Evolutionary conservation across 495 filamentous ascomycete genomes (phyloP), one percentile per base, ranked within the genome.

Genomic region (Penicillium bialowiezense): DNA sequence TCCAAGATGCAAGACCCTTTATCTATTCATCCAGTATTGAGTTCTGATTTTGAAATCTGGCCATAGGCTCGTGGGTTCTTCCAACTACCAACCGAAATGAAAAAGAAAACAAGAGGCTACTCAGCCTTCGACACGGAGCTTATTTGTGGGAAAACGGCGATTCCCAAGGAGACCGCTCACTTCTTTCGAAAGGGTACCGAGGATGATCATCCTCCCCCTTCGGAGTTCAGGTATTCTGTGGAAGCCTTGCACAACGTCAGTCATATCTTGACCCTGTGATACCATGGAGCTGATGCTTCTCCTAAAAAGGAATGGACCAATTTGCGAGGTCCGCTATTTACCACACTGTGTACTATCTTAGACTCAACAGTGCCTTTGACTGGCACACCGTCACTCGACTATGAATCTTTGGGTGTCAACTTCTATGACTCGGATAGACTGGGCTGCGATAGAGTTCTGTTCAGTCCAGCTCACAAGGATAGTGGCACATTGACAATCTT

Each of bases 401-500:
- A 47, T 31, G 41, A 55, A 14, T 38, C 47, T 9, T 6, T 55
- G 23, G 52, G 41, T 24, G 4, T 55, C 6, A 24, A 51, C 14
- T 43, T 35, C 52, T 55, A 51, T 40, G 37, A 41, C 26, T 34
- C 46, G 21, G 23, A 36, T 15, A 21, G 17, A n/a, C 26, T 50
- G 17, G 23, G 8, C 14, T 17, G n/a, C 10, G 47, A 38, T 9
- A 23, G n/a, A 44, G 21, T 1, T 29, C 10, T 50, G 24, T 55
- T 34, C 39, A 41, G 12, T 33, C 52, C 52, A 40, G 15, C 52
- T 18, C 52, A 55, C 34, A 55, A 32, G 35, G 52, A 55, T 34
- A 34, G 35, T 10, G 41, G 52, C 14, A 55, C 36, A 41, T 33
- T 50, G 36, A 50, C 47, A 2, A 31, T 55, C 28, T 33, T 55